These are phyloP conservation scores for Alternaria sp. DNA, from an alignment of 2,329 filamentous ascomycete genomes.

Conservation along the genomic window DNA sequence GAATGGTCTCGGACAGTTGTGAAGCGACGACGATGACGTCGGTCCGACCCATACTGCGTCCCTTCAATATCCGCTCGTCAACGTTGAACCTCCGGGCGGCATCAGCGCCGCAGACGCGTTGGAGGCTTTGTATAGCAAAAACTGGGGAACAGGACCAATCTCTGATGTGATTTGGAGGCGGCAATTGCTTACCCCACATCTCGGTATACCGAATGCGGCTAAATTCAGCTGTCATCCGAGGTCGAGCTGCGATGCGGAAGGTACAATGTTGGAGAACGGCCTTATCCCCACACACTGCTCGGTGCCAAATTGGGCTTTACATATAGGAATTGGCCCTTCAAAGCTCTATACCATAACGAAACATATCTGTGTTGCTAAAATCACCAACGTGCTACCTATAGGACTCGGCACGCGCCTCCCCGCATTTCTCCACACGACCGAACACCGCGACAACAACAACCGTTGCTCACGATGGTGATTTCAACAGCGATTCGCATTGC, in stretches of 20 bases:
- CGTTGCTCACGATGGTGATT: constrained; percentile 20
- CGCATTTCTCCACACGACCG: background rate
- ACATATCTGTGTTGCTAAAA: too few species aligned
- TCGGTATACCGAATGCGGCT: constrained; percentile 57
- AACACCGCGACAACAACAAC: background rate
- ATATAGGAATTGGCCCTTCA: too few species aligned
- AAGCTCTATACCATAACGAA: too few species aligned
- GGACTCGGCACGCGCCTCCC: background rate
- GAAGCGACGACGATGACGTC: too few species aligned
- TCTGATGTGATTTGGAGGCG: background rate
- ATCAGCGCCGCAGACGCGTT: background rate
- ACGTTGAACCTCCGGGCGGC: too few species aligned
- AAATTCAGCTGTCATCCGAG: constrained; percentile 4
- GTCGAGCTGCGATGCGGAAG: constrained; percentile 4
- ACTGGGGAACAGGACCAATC: background rate
- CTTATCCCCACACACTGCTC: background rate
- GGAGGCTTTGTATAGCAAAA: too few species aligned
- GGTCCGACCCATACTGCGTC: too few species aligned
- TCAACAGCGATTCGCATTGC: constrained; percentile 38
- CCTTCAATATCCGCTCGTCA: too few species aligned
- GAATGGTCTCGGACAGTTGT: too few species aligned
- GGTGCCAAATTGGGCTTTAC: too few species aligned
- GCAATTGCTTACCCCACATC: constrained; percentile 56
- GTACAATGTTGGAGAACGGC: background rate
- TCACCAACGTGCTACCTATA: too few species aligned